These are phyloP conservation scores for Fragaria nilgerrensis DNA, from an alignment of 306 rosid species.

Conservation along the genomic window DNA sequence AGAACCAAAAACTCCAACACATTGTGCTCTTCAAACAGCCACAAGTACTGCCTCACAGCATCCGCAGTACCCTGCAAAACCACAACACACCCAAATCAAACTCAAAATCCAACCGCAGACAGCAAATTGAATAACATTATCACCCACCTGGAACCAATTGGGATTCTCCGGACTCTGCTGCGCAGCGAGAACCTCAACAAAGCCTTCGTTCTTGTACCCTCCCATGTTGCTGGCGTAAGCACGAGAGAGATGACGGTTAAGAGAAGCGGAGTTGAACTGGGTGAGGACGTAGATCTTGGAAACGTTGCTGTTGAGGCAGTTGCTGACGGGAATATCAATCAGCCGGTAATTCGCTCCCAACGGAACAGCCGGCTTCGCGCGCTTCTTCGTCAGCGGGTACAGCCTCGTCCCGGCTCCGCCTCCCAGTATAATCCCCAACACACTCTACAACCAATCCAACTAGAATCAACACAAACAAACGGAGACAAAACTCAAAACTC, in stretches of 20 bases:
- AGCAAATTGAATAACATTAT: neutral
- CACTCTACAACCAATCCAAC: too few relatives aligned
- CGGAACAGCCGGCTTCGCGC: slow-evolving; percentile 98
- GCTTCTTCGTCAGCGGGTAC: slow-evolving; percentile 92
- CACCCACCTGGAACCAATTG: slow-evolving; percentile 92
- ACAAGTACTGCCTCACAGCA: slow-evolving; percentile 93
- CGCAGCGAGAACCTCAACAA: slow-evolving; percentile 98
- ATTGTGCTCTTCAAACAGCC: slow-evolving; percentile 97
- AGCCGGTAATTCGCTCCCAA: slow-evolving; percentile 96
- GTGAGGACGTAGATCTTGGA: slow-evolving; percentile 96
- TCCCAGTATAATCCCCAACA: slow-evolving; percentile 86
- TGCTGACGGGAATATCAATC: slow-evolving; percentile 96
- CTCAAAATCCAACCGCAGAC: neutral
- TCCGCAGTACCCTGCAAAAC: slow-evolving; percentile 83
- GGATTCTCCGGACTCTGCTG: slow-evolving; percentile 99
- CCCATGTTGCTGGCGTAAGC: slow-evolving; percentile 98
- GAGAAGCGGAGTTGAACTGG: slow-evolving; percentile 94
- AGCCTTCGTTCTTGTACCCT: slow-evolving; percentile 93
- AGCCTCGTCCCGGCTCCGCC: slow-evolving; percentile 98
- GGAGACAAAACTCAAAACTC: neutral
- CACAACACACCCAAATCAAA: slow-evolving; percentile 3
- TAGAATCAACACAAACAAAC: neutral
- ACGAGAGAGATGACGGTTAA: slow-evolving; percentile 94
- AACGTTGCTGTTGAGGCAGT: slow-evolving; percentile 87
- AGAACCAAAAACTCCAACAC: slow-evolving; percentile 86